Evolutionary conservation across 192 early-diverging fungal genomes (phyloP), one percentile per base, ranked within the genome.

Genomic region (Coemansia sp.): DNA sequence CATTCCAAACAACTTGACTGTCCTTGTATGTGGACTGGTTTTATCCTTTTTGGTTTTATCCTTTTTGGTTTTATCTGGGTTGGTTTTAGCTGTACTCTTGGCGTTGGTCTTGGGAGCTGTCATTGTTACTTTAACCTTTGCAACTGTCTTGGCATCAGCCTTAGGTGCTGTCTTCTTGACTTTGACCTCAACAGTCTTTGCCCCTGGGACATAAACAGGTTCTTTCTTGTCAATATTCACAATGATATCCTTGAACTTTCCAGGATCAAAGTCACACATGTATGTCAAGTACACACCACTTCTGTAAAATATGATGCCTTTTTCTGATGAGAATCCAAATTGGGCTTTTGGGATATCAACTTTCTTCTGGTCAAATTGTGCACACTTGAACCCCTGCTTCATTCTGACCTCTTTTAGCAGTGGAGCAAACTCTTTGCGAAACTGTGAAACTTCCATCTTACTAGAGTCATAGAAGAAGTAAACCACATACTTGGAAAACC

Each of bases 261-360:
- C 52, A 5, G 22, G 11, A 23, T 54, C 48, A 32, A 64, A 64
- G 19, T 36, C 32, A 15, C 20, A 15, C 63, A 64, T 64, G 52
- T 42, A 64, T 10, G 15, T 55, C 32, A 55, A 14, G n/a, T 36
- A 41, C n/a, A 32, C 14, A 22, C 48, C 48, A 10, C 29, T 38
- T 20, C 43, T 45, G 57, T 46, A 59, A 17, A 66, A 49, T 23
- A 67, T 36, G 13, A 67, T 22, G 10, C 46, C 66, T 5, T 20
- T 23, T n/a, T 61, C 38, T 15, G 59, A 41, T n/a, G n/a, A 5
- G 36, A 61, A 61, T 2, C 59, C 41, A 29, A 61, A 45, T 19
- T 4, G 19, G 19, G n/a, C 59, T 2, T 19, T 0, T 3, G 59
- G 59, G 17, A 61, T 43, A 3, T 32, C 14, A 0, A 61, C 41